phyloP scores from a whole-genome alignment of 129 eudicot genomes.

The Smallanthus sonchifolius region DNA sequence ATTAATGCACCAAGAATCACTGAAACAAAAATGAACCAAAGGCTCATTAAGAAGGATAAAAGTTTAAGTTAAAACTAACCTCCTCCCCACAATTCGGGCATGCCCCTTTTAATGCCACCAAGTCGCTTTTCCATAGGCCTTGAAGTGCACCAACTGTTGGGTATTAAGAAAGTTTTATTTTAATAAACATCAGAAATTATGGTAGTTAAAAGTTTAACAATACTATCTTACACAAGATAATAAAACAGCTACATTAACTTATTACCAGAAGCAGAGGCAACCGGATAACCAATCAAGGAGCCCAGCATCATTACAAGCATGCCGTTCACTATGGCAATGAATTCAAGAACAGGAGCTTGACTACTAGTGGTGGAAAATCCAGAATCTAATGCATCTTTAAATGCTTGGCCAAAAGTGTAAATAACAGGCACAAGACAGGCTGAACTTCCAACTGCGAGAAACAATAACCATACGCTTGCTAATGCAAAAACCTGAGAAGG shows the following conservation, averaged over 20 bases:
- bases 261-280: slow-evolving; percentile 95
- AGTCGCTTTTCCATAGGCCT: slow-evolving; percentile 81
- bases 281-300: slow-evolving; percentile 72
- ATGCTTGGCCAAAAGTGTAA: slow-evolving; percentile 61
- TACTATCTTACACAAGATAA: background rate
- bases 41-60: too few species aligned
- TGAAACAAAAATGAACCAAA: background rate
- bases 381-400: slow-evolving; percentile 57
- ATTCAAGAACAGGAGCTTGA: slow-evolving; percentile 50
- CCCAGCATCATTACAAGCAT: slow-evolving; percentile 73
- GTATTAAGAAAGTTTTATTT: slow-evolving; percentile 7
- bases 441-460: slow-evolving; percentile 75
- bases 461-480: slow-evolving; percentile 89
- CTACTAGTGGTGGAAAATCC: slow-evolving; percentile 37
- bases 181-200: background rate
- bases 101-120: slow-evolving; percentile 89
- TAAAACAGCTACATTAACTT: slow-evolving; percentile 1
- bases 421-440: slow-evolving; percentile 72
- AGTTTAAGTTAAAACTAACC: slow-evolving; percentile 44
- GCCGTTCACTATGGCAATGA: slow-evolving; percentile 56
- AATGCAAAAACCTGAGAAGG: slow-evolving; percentile 88
- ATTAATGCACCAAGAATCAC: background rate
- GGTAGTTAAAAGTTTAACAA: background rate
- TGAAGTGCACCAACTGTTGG: slow-evolving; percentile 72
- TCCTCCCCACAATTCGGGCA: slow-evolving; percentile 98